Percentiles rank a stretch among this genome's conserved stretches.
Evolutionary conservation across 2,329 filamentous ascomycete species (phyloP).

Genomic region (Diaporthe ilicicola): DNA sequence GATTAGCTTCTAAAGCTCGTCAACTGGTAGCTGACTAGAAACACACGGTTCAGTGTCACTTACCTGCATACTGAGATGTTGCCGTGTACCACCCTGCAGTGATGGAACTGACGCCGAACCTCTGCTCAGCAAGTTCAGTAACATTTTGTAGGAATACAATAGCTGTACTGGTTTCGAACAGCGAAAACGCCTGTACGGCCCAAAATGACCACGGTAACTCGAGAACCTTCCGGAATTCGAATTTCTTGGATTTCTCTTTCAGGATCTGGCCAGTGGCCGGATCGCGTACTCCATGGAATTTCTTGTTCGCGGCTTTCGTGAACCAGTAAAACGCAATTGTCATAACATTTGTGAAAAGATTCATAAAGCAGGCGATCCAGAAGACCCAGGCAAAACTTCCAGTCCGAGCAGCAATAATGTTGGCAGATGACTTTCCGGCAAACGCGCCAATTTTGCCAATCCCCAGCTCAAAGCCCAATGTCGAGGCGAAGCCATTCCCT

Average conservation of each 20-base stretch:
- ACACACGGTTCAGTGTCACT: background rate
- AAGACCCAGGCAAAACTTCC: conserved; percentile 70
- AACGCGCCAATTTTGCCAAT: conserved; percentile 70
- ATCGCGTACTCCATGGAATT: conserved; percentile 57
- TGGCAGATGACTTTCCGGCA: conserved; percentile 67
- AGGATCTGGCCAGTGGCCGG: conserved; percentile 66
- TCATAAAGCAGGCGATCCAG: conserved; percentile 70
- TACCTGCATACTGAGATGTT: conserved; percentile 59
- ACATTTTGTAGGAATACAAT: conserved; percentile 64
- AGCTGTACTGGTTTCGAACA: conserved; percentile 67
- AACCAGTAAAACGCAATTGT: conserved; percentile 65
- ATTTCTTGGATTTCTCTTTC: conserved; percentile 66
- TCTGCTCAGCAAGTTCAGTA: conserved; percentile 68
- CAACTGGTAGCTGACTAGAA: background rate
- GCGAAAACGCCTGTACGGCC: conserved; percentile 61
- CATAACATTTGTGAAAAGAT: conserved; percentile 67
- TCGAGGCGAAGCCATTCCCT: conserved; percentile 68
- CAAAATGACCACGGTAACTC: conserved; percentile 69
- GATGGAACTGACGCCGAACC: conserved; percentile 62
- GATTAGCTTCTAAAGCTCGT: background rate
- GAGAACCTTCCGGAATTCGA: conserved; percentile 63
- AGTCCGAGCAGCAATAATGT: conserved; percentile 63
- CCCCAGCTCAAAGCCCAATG: conserved; percentile 66
- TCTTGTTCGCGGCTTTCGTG: conserved; percentile 57
- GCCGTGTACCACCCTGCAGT: conserved; percentile 69